A percentile compares a stretch with the other conserved stretches of the same genome.
These are phyloP conservation scores for Colletotrichum sp. DNA, from an alignment of 2,329 filamentous ascomycete species.

Conservation along the genomic window DNA sequence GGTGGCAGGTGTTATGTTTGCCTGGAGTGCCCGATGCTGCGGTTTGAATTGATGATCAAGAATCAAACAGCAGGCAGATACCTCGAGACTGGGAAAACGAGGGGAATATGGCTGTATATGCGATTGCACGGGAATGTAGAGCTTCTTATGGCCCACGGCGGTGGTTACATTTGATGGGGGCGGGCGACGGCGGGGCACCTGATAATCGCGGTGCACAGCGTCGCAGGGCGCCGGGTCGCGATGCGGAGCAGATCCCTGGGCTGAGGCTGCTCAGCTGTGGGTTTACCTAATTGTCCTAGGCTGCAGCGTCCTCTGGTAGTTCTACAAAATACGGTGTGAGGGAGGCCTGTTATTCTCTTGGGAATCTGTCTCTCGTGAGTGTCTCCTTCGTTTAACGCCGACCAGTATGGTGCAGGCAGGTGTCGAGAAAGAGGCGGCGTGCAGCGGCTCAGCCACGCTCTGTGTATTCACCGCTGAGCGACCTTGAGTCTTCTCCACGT, in stretches of 20 bases:
- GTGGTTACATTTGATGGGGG: not conserved
- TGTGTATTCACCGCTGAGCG: not conserved
- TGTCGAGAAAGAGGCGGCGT: not conserved
- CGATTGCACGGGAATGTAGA: not conserved
- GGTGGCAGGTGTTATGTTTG: not conserved
- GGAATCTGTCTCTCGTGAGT: not conserved
- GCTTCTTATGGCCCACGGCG: not conserved
- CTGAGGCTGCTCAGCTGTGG: not conserved
- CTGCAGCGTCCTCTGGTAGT: not conserved
- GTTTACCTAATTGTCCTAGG: not conserved
- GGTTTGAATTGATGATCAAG: no score
- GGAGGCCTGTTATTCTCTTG: not conserved
- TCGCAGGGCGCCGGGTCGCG: slow-evolving; percentile 18
- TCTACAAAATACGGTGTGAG: not conserved
- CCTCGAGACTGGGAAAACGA: accelerated
- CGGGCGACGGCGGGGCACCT: not conserved
- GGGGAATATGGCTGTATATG: no score
- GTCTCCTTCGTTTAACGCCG: not conserved
- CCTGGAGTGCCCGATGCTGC: not conserved
- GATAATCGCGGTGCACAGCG: not conserved
- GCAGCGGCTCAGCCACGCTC: not conserved
- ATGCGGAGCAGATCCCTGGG: not conserved
- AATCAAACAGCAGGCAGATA: no score
- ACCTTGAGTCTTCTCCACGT: not conserved
- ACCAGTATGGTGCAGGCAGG: not conserved